Evolutionary conservation across 1,139 yeast genomes (phyloP), one percentile per base, ranked within the genome.

Genomic region (Sugiyamaella pinicola): DNA sequence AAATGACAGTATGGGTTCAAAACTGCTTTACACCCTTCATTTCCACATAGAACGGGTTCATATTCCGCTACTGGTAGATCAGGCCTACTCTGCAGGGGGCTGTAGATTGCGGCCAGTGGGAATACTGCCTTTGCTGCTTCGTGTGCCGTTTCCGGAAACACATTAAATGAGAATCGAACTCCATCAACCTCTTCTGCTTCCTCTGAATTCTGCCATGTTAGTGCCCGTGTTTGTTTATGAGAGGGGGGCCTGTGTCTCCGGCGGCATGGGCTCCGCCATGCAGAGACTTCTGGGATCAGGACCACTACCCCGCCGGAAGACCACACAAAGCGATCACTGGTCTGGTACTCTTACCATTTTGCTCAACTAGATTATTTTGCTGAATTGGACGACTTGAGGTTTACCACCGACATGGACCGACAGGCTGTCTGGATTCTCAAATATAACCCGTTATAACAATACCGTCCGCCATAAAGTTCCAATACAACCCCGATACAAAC

Each of bases 91-190:
- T 80, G 79, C 57, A 85, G 68, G 1, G 95, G 95, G 4, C 87
- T 84, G 64, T 83, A 85, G 56, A 84, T 64, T 29, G 86, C 75
- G 0, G 86, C 84, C 53, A 84, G 66, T 1, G 91, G 91, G 7
- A 84, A 76, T 1, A 81, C 77, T 49, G 82, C 76, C 47, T 85
- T 69, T 26, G 79, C 75, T 51, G 83, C 82, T 54, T 83, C 86
- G 43, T 79, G 74, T 61, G 78, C 78, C 10, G 85, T 76, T 37
- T 81, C 72, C 12, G 93, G 90, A 18, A 86, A 69, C 34, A 77
- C 73, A 63, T 83, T 84, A 85, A 89, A 84, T 2, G 89, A 75
- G 61, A 83, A 77, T 52, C 91, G 71, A 26, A 84, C 80, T 4
- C 91, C 91, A 58, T 85, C 87, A 12, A 64, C 63, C 61, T 85